phyloP scores from a whole-genome alignment of 441 rosid species.

The Populus hybrid region DNA sequence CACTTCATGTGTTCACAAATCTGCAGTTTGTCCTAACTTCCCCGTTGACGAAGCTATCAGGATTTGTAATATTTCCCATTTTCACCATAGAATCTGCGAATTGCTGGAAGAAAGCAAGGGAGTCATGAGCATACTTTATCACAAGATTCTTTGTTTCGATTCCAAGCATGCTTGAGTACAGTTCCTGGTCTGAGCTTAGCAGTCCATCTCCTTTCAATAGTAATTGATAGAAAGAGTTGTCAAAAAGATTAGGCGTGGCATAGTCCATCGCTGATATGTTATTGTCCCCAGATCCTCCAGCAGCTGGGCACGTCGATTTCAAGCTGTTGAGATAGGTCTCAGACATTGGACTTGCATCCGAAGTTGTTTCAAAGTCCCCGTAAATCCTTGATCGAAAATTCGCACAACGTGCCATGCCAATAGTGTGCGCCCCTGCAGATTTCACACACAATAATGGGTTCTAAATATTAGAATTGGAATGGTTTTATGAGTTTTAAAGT shows the following conservation, averaged over 20 bases:
- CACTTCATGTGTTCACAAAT: conserved; percentile 41
- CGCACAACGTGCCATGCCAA: conserved; percentile 80
- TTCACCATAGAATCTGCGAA: conserved; percentile 68
- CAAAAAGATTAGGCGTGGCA: conserved; percentile 69
- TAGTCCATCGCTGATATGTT: conserved; percentile 66
- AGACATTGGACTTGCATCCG: conserved; percentile 38
- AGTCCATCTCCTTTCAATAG: conserved; percentile 75
- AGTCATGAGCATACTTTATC: conserved; percentile 53
- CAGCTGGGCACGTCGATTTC: conserved; percentile 51
- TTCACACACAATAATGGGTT: background rate
- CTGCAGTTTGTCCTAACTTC: conserved; percentile 68
- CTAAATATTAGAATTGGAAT: background rate
- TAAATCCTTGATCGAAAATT: conserved; percentile 53
- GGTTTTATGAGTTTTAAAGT: background rate
- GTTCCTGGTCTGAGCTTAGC: conserved; percentile 80
- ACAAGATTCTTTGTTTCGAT: conserved; percentile 50
- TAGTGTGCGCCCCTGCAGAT: conserved; percentile 71
- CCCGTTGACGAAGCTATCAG: conserved; percentile 49
- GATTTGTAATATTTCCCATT: conserved; percentile 54
- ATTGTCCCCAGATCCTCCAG: conserved; percentile 30
- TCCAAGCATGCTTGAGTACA: conserved; percentile 53
- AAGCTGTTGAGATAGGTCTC: conserved; percentile 51
- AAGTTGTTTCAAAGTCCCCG: conserved; percentile 44
- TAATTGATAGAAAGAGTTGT: conserved; percentile 69
- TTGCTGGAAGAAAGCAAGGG: conserved; percentile 59